Evolutionary conservation across 2,329 filamentous ascomycete genomes (phyloP), one percentile per base, ranked within the genome.

Genomic region (Arachnomyces sp.): DNA sequence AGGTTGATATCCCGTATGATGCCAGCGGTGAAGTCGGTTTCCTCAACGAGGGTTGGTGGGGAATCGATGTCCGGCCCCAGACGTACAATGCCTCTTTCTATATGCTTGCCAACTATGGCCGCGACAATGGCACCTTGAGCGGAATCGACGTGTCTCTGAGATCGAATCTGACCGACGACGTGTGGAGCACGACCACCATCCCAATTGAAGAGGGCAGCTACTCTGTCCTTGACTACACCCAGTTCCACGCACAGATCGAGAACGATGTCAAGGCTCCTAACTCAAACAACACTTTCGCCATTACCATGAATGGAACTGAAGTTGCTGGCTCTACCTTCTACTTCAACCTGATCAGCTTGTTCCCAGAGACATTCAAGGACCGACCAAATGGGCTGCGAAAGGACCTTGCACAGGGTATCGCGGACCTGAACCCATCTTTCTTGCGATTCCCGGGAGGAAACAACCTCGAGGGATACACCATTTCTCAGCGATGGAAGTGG

Each of bases 341-440:
- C 49, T 74, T 76, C 55, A 68, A 70, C 43, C 54, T 76, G 13
- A 68, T 76, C 44, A 70, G 66, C 36, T 53, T 76, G 29, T 76
- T 74, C 55, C 70, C 70, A 2, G 71, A 71, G 3, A 76, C 72
- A 1, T 76, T 70, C 64, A 74, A 73, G 38, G 52, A 66, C 44
- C 61, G 71, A 13, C 63, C 64, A 38, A 75, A 76, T 49, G 72
- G 72, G 13, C 54, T 74, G 31, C 61, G 71, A 7, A 56, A 64
- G 28, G 72, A 75, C 41, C 57, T 75, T 33, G 70, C 68, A 35
- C 60, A 74, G 44, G 64, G 65, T 12, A 57, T 70, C 33, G 55
- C 56, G 20, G 64, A 59, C 32, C 53, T 68, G 44, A 63, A 63
- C 34, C 60, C 68, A 50, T 60, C 54, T 44, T 70, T 73, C 52